phyloP scores from a whole-genome alignment of 352 stramenopile genomes.

The Globisporangium polare region DNA sequence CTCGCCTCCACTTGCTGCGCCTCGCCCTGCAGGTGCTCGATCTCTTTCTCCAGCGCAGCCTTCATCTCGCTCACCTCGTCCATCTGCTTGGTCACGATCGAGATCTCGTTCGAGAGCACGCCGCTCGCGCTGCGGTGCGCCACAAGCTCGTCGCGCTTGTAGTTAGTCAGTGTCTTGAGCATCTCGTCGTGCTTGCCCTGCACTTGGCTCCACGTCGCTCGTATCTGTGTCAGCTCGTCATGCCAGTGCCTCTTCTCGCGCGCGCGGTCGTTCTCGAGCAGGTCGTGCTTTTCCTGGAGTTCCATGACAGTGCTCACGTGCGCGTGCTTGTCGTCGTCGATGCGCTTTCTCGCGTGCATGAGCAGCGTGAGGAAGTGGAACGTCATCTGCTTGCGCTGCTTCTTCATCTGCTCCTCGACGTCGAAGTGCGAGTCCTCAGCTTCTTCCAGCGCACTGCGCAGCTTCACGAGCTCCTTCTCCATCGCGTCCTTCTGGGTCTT shows the following conservation, averaged over 20 bases:
- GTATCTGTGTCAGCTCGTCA: slow-evolving; percentile 24
- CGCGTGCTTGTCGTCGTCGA: slow-evolving; percentile 16
- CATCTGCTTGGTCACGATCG: slow-evolving; percentile 69
- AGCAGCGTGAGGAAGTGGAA: slow-evolving; percentile 50
- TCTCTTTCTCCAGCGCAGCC: slow-evolving; percentile 43
- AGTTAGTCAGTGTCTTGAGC: slow-evolving; percentile 68
- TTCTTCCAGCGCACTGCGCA: slow-evolving; percentile 60
- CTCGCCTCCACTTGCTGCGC: slow-evolving; percentile 48
- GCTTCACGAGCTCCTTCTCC: slow-evolving; percentile 44
- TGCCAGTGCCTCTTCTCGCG: slow-evolving; percentile 31
- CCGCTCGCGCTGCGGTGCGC: slow-evolving; percentile 63
- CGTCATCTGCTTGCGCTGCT: slow-evolving; percentile 47
- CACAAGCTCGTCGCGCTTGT: slow-evolving; percentile 80
- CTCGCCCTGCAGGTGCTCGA: slow-evolving; percentile 54
- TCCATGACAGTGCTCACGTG: not conserved
- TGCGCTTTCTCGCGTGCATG: slow-evolving; percentile 33
- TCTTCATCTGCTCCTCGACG: slow-evolving; percentile 48
- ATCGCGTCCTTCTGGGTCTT: slow-evolving; percentile 73
- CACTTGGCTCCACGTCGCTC: slow-evolving; percentile 29
- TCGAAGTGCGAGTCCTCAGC: slow-evolving; percentile 76
- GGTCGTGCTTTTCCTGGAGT: slow-evolving; percentile 14
- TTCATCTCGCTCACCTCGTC: slow-evolving; percentile 72
- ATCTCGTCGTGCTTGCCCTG: slow-evolving; percentile 51
- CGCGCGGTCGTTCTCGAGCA: slow-evolving; percentile 16
- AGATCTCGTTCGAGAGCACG: slow-evolving; percentile 72